phyloP scores from a whole-genome alignment of 202 grass and related monocot species.

The Tripidium arundinaceum region DNA sequence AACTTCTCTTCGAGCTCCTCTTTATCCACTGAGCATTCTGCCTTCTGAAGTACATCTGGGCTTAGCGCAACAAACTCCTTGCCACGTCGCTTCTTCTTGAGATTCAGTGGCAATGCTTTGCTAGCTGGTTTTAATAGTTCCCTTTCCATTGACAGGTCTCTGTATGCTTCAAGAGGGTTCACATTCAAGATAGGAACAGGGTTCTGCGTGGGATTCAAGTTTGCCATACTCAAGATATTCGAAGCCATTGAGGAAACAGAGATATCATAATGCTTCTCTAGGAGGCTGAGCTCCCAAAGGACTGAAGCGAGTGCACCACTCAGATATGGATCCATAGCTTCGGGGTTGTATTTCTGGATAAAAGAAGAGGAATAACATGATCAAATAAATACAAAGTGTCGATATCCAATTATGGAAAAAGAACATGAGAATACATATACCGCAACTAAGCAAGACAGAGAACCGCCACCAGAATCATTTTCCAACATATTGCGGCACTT shows the following conservation, averaged over 20 bases:
- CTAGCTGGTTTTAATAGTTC: constrained; percentile 52
- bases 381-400: constrained; percentile 4
- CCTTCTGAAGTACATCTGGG: constrained; percentile 40
- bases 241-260: constrained; percentile 60
- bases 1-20: constrained; percentile 56
- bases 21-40: constrained; percentile 41
- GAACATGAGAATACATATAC: constrained; percentile 40
- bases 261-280: constrained; percentile 77
- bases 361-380: neutral
- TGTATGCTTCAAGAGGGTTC: constrained; percentile 76
- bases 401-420: constrained; percentile 14
- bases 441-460: constrained; percentile 74
- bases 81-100: constrained; percentile 47
- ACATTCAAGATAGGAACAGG: constrained; percentile 56
- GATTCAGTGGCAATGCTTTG: constrained; percentile 40
- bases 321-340: constrained; percentile 78
- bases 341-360: constrained; percentile 88
- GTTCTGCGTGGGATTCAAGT: constrained; percentile 61
- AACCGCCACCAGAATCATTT: constrained; percentile 93
- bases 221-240: constrained; percentile 74
- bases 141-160: constrained; percentile 48
- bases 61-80: constrained; percentile 51
- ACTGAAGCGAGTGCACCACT: constrained; percentile 90
- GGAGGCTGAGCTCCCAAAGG: constrained; percentile 90
- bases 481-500: constrained; percentile 91